Base-by-base conservation (phyloP, 1,284 basidiomycete species). In the Austroboletus sp. region DNA sequence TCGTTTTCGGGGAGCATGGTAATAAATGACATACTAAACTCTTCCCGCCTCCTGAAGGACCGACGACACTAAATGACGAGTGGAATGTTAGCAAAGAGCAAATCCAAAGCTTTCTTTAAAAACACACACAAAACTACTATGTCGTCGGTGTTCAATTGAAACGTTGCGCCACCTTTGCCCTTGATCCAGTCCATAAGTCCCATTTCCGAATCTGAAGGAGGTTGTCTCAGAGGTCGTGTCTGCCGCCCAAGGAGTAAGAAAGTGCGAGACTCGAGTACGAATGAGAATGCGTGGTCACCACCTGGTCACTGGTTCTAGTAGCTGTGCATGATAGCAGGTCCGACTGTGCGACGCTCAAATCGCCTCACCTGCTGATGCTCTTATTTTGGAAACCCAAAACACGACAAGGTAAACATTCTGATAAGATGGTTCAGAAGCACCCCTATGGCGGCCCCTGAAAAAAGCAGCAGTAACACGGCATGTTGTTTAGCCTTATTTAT, bases 111-210 rank as follows among this genome's bases (percentile, higher is more conserved):
- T 0, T 1, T 26, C 12, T 11, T n/a, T 2, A 42, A 16, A 42
- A 23, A 23, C 6, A 23, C 58, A 15, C 7, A 57, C 56, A 61
- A 57, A 29, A 57, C 49, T 4, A 53, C 58, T 5, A 60, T 30
- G 17, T 57, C 56, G 9, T 57, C 48, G 1, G 11, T 13, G 8
- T 13, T 29, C 13, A 53, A 15, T 12, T 41, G 13, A 10, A 45
- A 43, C 6, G 40, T 11, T 9, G 6, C 2, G 3, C n/a, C 11
- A 38, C 3, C 8, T 12, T 10, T 1, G 16, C 10, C 3, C 17
- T 21, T 43, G 5, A 57, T 2, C 47, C 30, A 37, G 6, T 6
- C n/a, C 1, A 3, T 10, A 0, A 30, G 4, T 0, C 21, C 2
- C 52, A 47, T 57, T 29, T 10, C 27, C 12, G 1, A 39, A 36